Conservation (phyloP, 1,284 basidiomycete species). For the Fomitopsis schrenkii region DNA sequence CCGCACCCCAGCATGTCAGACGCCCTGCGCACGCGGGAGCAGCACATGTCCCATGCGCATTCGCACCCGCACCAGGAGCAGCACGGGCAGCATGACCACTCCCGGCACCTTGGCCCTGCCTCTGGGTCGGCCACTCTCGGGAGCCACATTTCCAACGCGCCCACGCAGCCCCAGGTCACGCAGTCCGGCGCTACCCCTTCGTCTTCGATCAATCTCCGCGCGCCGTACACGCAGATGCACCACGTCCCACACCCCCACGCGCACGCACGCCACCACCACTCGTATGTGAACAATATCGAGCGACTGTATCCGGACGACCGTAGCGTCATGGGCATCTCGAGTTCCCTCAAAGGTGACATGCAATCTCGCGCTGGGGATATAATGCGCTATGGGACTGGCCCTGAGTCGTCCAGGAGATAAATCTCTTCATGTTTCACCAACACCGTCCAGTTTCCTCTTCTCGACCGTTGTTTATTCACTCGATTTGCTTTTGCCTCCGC, state of each 20-base stretch:
- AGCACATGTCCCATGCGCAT: slow-evolving; percentile 11
- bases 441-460: slow-evolving; percentile 4
- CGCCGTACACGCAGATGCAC: slow-evolving; percentile 63
- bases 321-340: slow-evolving; percentile 23
- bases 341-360: slow-evolving; percentile 32
- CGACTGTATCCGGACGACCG: slow-evolving; percentile 37
- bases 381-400: slow-evolving; percentile 39
- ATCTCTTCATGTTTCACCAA: neutral
- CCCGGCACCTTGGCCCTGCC: slow-evolving; percentile 5
- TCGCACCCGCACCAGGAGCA: neutral
- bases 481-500: neutral
- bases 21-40: slow-evolving; percentile 17
- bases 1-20: slow-evolving; percentile 20
- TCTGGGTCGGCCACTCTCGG: slow-evolving; percentile 2
- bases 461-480: neutral
- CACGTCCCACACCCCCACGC: slow-evolving; percentile 75
- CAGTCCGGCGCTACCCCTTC: slow-evolving; percentile 9
- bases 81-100: slow-evolving; percentile 7
- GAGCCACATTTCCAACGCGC: slow-evolving; percentile 7
- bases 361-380: slow-evolving; percentile 42
- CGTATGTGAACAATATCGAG: slow-evolving; percentile 39
- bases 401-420: slow-evolving; percentile 4
- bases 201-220: slow-evolving; percentile 38
- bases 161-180: slow-evolving; percentile 9
- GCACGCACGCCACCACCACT: slow-evolving; percentile 62